These are phyloP conservation scores for Onygenales sp. DNA, from an alignment of 2,329 filamentous ascomycete genomes.

Conservation along the genomic window DNA sequence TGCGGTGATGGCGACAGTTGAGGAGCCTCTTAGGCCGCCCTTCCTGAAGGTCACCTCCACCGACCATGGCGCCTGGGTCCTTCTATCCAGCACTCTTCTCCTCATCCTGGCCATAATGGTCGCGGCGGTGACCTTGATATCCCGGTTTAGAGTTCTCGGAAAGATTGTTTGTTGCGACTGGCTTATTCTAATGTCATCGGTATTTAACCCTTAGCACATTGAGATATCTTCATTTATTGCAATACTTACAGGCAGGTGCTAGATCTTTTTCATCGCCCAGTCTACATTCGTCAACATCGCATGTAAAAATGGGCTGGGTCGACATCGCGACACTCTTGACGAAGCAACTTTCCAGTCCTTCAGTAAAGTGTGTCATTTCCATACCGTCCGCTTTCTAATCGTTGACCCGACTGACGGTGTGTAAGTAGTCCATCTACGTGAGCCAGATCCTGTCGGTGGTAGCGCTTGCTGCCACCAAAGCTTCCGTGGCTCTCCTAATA, in stretches of 20 bases:
- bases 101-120: conserved; percentile 12
- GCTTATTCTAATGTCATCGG: background rate
- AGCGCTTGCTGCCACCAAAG: conserved; percentile 14
- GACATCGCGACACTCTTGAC: conserved; percentile 7
- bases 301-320: conserved; percentile 13
- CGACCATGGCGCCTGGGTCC: conserved; percentile 11
- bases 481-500: conserved; percentile 15
- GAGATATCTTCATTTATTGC: too few relatives aligned
- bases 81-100: conserved; percentile 9
- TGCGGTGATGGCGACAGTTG: background rate
- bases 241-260: background rate
- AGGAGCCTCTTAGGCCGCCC: conserved; percentile 6
- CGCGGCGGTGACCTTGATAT: conserved; percentile 13
- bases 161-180: conserved; percentile 12
- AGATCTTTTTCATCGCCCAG: conserved; percentile 7
- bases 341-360: conserved; percentile 11
- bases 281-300: conserved; percentile 14
- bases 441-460: conserved; percentile 15
- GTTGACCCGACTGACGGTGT: background rate
- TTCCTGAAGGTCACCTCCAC: conserved; percentile 8
- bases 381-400: background rate
- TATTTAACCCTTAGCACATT: background rate
- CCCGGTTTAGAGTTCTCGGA: conserved; percentile 11
- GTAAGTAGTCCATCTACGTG: conserved; percentile 13
- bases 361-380: conserved; percentile 11